Evolutionary conservation across 495 filamentous ascomycete genomes (phyloP), one percentile per base, ranked within the genome.

Genomic region (Aspergillus baeticus): DNA sequence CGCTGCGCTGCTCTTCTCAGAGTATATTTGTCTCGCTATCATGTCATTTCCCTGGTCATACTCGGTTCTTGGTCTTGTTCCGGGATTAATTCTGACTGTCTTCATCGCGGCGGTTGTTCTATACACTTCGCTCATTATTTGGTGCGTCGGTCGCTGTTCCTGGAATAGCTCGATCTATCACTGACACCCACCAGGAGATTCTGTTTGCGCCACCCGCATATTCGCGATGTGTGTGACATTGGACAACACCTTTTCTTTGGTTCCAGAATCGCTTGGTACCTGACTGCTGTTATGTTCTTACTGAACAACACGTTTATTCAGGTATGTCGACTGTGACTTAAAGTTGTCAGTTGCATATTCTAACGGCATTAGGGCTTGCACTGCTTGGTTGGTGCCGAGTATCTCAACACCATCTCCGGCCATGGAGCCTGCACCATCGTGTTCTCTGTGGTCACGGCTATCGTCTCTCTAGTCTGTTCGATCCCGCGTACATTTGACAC

Each of bases 41-140:
- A 96, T 96, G 91, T 92, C 88, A 18, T 95, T 95, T 65, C 91
- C 91, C 1, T 94, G 87, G 78, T 92, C 90, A 0, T 96, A 96
- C 72, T 90, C 90, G 7, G 76, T 91, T 34, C 80, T 96, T 18
- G 91, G 91, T 10, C 79, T 96, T 22, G 89, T 94, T n/a, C 91
- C 91, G 0, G 90, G 90, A 38, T 67, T 96, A 57, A 92, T 96
- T 56, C 64, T 94, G 60, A 96, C 91, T 0, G 77, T 90, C 3
- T 82, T 91, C 23, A 81, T 90, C 48, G 89, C 91, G 7, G 79
- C 63, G 15, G 63, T 89, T 18, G 91, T 96, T 8, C 71, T 94
- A 11, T 96, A 96, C 63, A 96, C 91, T 0, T 93, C 89, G n/a
- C 69, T 94, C 38, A 81, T 88, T 36, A 72, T 91, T 47, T 96